phyloP scores from a whole-genome alignment of 179 eudicot species.

The Spergularia azorica region DNA sequence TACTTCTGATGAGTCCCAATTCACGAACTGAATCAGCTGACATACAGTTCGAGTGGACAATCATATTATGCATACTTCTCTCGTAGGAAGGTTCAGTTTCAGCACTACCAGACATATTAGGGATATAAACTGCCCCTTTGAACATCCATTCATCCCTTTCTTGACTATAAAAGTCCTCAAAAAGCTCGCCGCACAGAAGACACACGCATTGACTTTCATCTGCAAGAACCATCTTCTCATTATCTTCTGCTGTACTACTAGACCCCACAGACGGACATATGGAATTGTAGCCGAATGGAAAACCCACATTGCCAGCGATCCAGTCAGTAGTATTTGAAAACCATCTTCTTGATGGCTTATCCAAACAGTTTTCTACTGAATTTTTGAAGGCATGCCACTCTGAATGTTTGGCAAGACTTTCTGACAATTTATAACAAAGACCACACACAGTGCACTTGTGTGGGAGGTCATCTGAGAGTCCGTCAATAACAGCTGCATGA shows the following conservation, averaged over 20 bases:
- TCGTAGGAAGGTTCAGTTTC: conserved; percentile 34
- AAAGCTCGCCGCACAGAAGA: conserved; percentile 84
- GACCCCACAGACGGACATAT: conserved; percentile 22
- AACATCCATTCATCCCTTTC: conserved; percentile 89
- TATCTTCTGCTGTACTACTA: conserved; percentile 33
- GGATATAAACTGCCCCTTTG: conserved; percentile 73
- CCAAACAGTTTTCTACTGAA: conserved; percentile 31
- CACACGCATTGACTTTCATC: conserved; percentile 91
- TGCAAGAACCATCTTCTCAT: conserved; percentile 68
- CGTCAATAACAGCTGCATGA: conserved; percentile 65
- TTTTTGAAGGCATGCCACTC: conserved; percentile 75
- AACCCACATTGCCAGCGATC: conserved; percentile 49
- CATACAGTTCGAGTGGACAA: conserved; percentile 74
- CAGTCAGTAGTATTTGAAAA: conserved; percentile 56
- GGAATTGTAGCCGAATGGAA: conserved; percentile 30
- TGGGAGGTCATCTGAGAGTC: conserved; percentile 61
- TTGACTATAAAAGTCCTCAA: conserved; percentile 73
- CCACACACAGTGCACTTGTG: conserved; percentile 71
- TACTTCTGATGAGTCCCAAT: conserved; percentile 50
- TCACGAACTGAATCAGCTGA: conserved; percentile 51
- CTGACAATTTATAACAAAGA: conserved; percentile 59
- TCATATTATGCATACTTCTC: conserved; percentile 41
- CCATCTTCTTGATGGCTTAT: conserved; percentile 69
- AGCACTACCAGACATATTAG: conserved; percentile 36
- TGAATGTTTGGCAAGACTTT: conserved; percentile 68